Evolutionary conservation across 176 grass and related monocot species (phyloP), one percentile per base, ranked within the genome.

Genomic region (Microstegium vimineum): DNA sequence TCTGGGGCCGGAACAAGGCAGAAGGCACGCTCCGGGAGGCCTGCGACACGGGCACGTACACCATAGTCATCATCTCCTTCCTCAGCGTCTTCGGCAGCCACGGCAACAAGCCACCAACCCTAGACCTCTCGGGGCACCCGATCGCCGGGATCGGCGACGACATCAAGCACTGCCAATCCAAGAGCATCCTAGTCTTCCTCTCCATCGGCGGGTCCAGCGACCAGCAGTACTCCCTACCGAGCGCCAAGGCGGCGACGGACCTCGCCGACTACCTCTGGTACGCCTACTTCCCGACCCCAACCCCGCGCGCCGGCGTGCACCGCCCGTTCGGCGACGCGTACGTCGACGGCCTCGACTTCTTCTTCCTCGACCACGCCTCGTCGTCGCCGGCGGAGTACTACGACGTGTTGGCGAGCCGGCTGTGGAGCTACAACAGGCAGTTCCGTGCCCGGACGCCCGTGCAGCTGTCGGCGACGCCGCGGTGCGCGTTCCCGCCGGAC

Each of bases 1-100:
- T 71, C 79, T 71, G 79, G 79, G 79, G 79, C 66, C 66, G 79
- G 66, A 81, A 81, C 66, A 71, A 71, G 25, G 34, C n/a, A 1
- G 79, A 81, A 35, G 79, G 79, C 9, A 71, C 79, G 10, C 79
- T 81, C 66, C 76, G 41, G 0, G 76, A 79, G 41, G 76, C 76
- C 62, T 79, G 76, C 42, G 77, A 67, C 77, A 2, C 77, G 0
- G 42, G 62, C 3, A 49, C 31, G 6, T 80, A 66, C 77, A 80
- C 77, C 42, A 6, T 67, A 1, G 31, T 35, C 3, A 3, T 80
- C 62, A 80, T 80, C 30, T 80, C 77, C 42, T 80, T 80, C 77
- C 77, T 80, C 62, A 51, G 4, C 77, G 77, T 67, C 5, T 80
- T 35, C 77, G 77, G 62, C 30, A 28, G 17, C 18, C 8, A 72